Evolutionary conservation across 1,139 yeast genomes (phyloP), one percentile per base, ranked within the genome.

Genomic region (Yamadazyma blattariae): DNA sequence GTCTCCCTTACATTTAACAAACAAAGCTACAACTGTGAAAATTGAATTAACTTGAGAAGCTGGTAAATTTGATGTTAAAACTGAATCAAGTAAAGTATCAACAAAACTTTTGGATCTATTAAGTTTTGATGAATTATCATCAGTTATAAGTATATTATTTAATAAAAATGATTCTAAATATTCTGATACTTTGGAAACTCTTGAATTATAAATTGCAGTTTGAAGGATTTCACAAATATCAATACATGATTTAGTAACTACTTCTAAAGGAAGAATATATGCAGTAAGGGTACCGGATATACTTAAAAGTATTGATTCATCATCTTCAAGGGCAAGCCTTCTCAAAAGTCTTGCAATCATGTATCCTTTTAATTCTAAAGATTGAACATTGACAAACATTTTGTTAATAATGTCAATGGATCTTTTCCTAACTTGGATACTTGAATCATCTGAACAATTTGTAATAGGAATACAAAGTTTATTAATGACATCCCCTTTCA

Each of bases 301-400:
- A 4, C 9, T 11, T 3, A 11, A 10, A 11, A 19, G 60, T 2
- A 85, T 67, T 1, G 61, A 44, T 15, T 29, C 32, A 30, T 77
- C 81, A 45, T 87, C 95, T 45, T 82, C 92, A 50, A 86, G 95
- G 29, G 81, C 82, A 2, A 79, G 44, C 38, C 83, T 64, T 39
- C 62, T 58, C 7, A 87, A 54, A 5, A 86, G 55, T 33, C 67
- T 71, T 11, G 72, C 70, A 2, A 79, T 59, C 3, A 82, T 71
- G 30, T 57, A 64, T 0, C 66, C 56, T 42, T 66, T 71, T 2
- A 76, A 58, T 0, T 52, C 48, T 1, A 39, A 31, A 18, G 61
- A 52, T 34, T 70, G 54, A 2, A 64, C 52, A 15, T 50, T 52
- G 2, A 41, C 21, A 48, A 77, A 83, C 47, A 86, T 67, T 13